Evolutionary conservation across 2,329 filamentous ascomycete species (phyloP), one percentile per base, ranked within the genome.

Genomic region (Boeremia lycopersici): DNA sequence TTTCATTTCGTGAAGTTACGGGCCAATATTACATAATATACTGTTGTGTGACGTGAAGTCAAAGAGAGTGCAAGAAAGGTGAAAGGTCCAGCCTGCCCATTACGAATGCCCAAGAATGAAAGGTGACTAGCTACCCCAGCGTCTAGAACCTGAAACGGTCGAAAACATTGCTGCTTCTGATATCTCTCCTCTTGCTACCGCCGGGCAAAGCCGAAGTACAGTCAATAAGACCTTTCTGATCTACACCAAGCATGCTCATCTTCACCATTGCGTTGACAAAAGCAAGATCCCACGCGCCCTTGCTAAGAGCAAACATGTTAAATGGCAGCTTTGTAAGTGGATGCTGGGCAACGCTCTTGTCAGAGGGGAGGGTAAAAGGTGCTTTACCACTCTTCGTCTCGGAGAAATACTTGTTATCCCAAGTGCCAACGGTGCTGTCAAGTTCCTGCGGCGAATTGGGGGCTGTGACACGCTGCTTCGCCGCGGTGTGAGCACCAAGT

Each of bases 381-480:
- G 71, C 70, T 13, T 46, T 63, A 5, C 65, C 64, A 1, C 38
- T 52, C 29, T 65, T 60, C 1, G 72, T 75, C 51, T 77, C 70
- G 2, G 52, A 49, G 54, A 74, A 77, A 60, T 63, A 76, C 17
- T 66, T 70, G 44, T 68, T 68, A 48, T 76, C 73, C 74, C 74
- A 77, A 13, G 61, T 50, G 3, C 74, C 74, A 2, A 70, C 68
- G 1, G 73, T 75, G 1, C 68, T 67, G 59, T 77, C 74, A 23
- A 75, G 60, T 10, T 67, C 62, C 1, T 68, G 68, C 0, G 63
- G 62, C 10, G 53, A 34, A 3, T 70, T 60, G 4, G 70, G 67
- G 25, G 70, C 62, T 15, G 57, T 56, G 48, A 36, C 23, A 47
- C 65, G 65, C 48, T 76, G 72, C 29, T 67, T 72, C 1, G 70